phyloP scores from a whole-genome alignment of 805 yeast genomes.

The Lachancea thermotolerans region DNA sequence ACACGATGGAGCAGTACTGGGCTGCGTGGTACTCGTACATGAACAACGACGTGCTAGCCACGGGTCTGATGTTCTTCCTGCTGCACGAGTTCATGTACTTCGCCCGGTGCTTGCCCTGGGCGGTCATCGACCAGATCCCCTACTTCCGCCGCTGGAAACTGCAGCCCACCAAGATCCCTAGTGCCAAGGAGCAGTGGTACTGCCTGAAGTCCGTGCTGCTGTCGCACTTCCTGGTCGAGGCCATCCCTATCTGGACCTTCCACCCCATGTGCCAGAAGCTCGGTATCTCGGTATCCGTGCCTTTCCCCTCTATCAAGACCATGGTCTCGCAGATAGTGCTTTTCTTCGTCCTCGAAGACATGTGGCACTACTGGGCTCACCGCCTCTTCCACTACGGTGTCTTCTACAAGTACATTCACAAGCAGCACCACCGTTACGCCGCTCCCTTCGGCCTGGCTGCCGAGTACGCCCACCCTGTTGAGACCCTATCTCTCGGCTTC shows the following conservation, averaged over 20 bases:
- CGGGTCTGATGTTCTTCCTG: conserved; percentile 76
- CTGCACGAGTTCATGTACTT: conserved; percentile 88
- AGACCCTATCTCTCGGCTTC: conserved; percentile 81
- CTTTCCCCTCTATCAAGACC: conserved; percentile 65
- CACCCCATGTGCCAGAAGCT: conserved; percentile 82
- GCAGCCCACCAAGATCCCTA: conserved; percentile 79
- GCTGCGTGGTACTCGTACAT: conserved; percentile 81
- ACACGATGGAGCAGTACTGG: conserved; percentile 67
- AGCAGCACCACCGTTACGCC: conserved; percentile 95
- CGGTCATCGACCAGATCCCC: conserved; percentile 76
- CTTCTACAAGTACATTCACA: conserved; percentile 89
- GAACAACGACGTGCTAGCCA: conserved; percentile 84
- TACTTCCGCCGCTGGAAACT: conserved; percentile 82
- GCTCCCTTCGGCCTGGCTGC: conserved; percentile 98
- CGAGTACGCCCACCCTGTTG: conserved; percentile 95
- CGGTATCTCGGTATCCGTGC: conserved; percentile 73
- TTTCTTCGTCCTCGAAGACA: conserved; percentile 82
- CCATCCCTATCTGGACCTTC: conserved; percentile 94
- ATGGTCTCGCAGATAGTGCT: conserved; percentile 61
- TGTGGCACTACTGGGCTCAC: conserved; percentile 97
- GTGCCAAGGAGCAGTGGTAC: conserved; percentile 83
- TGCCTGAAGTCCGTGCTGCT: conserved; percentile 79
- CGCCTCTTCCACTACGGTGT: conserved; percentile 82
- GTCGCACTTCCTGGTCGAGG: conserved; percentile 89
- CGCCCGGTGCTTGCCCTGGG: conserved; percentile 91